Percentiles rank a stretch among this genome's conserved stretches.
Conservation (phyloP, 106 monocot species). For the Iris macrosiphon region DNA sequence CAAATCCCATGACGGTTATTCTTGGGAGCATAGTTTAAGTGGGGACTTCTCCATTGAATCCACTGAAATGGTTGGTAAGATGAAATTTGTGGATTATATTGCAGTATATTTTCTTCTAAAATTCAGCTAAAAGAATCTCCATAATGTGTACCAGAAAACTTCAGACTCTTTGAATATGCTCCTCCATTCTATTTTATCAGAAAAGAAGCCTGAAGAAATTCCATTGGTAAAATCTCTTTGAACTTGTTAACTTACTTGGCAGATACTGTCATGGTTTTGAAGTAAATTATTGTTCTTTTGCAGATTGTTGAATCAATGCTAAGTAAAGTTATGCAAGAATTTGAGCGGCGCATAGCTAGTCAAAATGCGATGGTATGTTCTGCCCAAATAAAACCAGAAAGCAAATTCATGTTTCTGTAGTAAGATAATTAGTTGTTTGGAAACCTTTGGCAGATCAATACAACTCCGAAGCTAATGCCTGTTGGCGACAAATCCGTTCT, state of each 20-base stretch:
- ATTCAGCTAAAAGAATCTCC: background rate
- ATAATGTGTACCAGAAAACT: conserved; percentile 26
- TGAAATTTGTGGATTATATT: background rate
- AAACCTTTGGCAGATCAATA: too few species aligned
- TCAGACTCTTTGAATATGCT: conserved; percentile 63
- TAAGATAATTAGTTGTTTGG: too few species aligned
- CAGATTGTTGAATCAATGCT: conserved; percentile 83
- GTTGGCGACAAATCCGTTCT: conserved; percentile 11
- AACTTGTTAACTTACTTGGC: conserved; percentile 1
- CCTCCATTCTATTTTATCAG: conserved; percentile 52
- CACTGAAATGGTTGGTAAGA: conserved; percentile 62
- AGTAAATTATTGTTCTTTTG: conserved; percentile 4
- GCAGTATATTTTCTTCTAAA: background rate
- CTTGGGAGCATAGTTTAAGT: conserved; percentile 27
- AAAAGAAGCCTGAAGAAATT: conserved; percentile 88
- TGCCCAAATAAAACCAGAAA: too few species aligned
- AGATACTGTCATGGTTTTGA: background rate
- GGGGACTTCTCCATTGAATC: conserved; percentile 32
- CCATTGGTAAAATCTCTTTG: conserved; percentile 47
- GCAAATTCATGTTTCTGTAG: too few species aligned
- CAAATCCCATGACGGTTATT: conserved; percentile 27
- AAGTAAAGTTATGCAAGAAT: conserved; percentile 76
- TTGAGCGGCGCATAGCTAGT: conserved; percentile 49
- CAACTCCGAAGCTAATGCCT: conserved; percentile 13
- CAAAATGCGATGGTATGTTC: conserved; percentile 64